These are phyloP conservation scores for Populus hybrid DNA, from an alignment of 441 rosid genomes.

Conservation along the genomic window DNA sequence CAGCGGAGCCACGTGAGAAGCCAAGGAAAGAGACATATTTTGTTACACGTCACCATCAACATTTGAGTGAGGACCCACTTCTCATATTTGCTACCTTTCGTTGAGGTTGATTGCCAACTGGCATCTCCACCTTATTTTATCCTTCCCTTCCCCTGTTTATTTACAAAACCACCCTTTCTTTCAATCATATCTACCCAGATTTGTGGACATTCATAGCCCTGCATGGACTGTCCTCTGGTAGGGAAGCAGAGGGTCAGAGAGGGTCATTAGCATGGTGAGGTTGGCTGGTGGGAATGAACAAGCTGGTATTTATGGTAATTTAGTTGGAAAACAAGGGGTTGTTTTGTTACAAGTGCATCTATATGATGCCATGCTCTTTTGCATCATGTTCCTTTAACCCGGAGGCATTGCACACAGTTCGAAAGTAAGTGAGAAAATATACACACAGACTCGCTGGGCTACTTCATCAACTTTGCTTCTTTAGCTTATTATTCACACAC, in stretches of 20 bases:
- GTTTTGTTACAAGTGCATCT: conserved; percentile 6
- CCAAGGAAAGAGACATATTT: neutral
- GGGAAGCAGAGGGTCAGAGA: neutral
- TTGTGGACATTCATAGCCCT: neutral
- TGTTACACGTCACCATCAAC: conserved; percentile 22
- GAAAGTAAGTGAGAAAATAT: neutral
- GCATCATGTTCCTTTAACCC: conserved; percentile 18
- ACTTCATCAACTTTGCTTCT: neutral
- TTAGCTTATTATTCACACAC: neutral
- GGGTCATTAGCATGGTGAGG: neutral
- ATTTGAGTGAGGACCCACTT: conserved; percentile 16
- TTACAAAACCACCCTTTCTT: neutral
- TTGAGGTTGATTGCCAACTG: conserved; percentile 34
- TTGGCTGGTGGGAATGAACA: neutral
- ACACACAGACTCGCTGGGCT: neutral
- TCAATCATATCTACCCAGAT: neutral
- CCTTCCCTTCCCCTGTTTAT: neutral
- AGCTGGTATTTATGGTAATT: conserved; percentile 8
- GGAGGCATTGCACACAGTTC: neutral
- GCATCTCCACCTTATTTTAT: conserved; percentile 10
- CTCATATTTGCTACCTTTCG: conserved; percentile 25
- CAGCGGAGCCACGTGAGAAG: conserved; percentile 44
- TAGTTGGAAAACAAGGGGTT: conserved; percentile 14
- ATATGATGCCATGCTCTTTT: conserved; percentile 24
- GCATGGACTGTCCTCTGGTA: neutral